Percentiles rank a stretch among this genome's conserved stretches.
These are phyloP conservation scores for Backusella tarrabulga DNA, from an alignment of 192 early-diverging fungal species.

Conservation along the genomic window DNA sequence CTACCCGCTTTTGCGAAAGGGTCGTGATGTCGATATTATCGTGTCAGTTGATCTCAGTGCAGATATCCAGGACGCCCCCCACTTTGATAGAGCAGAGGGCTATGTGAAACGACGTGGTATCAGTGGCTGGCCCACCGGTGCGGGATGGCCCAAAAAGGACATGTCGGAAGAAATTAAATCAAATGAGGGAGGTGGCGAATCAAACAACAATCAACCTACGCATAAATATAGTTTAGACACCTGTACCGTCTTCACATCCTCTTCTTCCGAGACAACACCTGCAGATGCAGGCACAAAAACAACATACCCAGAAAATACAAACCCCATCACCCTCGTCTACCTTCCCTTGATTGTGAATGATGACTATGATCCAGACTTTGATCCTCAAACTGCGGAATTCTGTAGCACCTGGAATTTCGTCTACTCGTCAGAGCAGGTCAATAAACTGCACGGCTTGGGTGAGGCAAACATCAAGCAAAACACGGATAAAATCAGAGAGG, in stretches of 20 bases:
- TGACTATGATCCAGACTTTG: conserved; percentile 46
- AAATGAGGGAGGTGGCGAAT: conserved; percentile 3
- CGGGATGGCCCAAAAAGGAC: conserved; percentile 26
- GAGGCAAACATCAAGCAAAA: conserved; percentile 54
- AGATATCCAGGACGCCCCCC: conserved; percentile 63
- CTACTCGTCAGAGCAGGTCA: conserved; percentile 62
- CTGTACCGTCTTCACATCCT: conserved; percentile 50
- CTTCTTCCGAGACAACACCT: conserved; percentile 29
- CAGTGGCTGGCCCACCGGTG: conserved; percentile 46
- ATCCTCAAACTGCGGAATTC: conserved; percentile 61
- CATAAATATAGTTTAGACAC: conserved; percentile 33
- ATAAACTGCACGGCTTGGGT: conserved; percentile 53
- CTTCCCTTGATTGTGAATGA: conserved; percentile 63
- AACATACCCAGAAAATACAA: conserved; percentile 14
- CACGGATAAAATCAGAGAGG: conserved; percentile 42
- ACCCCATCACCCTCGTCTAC: conserved; percentile 55
- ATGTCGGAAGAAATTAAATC: not conserved
- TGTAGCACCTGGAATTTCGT: conserved; percentile 67
- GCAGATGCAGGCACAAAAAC: not conserved
- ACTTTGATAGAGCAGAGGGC: conserved; percentile 63
- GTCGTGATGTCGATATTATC: conserved; percentile 67
- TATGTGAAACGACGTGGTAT: conserved; percentile 60
- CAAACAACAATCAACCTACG: not conserved
- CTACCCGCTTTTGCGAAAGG: conserved; percentile 64
- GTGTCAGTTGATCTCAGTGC: conserved; percentile 71